Conservation (phyloP, 805 yeast species). For the Maudiozyma barnettii region DNA sequence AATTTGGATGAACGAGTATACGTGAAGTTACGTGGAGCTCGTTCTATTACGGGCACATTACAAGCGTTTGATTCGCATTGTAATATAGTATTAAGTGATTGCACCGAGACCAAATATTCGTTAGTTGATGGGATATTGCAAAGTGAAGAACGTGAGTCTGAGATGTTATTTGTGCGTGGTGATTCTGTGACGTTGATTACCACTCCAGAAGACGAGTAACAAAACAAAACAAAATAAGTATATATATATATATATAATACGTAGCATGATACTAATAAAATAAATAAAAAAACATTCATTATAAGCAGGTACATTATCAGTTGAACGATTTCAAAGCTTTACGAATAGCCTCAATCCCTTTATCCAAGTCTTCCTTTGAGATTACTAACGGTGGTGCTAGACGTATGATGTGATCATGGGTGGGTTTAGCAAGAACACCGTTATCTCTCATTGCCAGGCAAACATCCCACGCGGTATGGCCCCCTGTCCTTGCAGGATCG, state of each 20-base stretch:
- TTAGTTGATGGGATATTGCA: slow-evolving; percentile 37
- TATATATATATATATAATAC: slow-evolving; percentile 1
- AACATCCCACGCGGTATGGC: slow-evolving; percentile 85
- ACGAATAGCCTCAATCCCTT: slow-evolving; percentile 70
- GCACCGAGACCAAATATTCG: slow-evolving; percentile 68
- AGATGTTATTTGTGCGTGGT: slow-evolving; percentile 95
- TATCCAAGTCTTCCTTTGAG: slow-evolving; percentile 71
- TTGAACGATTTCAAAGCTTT: too few species aligned
- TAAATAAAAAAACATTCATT: neutral
- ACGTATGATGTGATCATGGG: slow-evolving; percentile 91
- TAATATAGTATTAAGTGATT: slow-evolving; percentile 90
- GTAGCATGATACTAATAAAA: neutral
- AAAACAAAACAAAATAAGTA: neutral
- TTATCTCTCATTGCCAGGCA: slow-evolving; percentile 80
- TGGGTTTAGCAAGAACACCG: slow-evolving; percentile 92
- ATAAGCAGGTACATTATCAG: too few species aligned
- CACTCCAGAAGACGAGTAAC: slow-evolving; percentile 29
- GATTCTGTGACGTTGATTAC: slow-evolving; percentile 86
- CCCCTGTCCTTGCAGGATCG: slow-evolving; percentile 73
- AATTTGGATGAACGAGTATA: slow-evolving; percentile 79
- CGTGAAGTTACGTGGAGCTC: slow-evolving; percentile 87
- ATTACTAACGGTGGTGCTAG: slow-evolving; percentile 94
- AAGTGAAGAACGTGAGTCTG: slow-evolving; percentile 50
- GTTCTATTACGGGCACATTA: slow-evolving; percentile 82
- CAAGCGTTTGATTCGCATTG: slow-evolving; percentile 96